A percentile compares a stretch with the other conserved stretches of the same genome.
These are phyloP conservation scores for Ogataea neopini DNA, from an alignment of 805 yeast genomes.

Conservation along the genomic window DNA sequence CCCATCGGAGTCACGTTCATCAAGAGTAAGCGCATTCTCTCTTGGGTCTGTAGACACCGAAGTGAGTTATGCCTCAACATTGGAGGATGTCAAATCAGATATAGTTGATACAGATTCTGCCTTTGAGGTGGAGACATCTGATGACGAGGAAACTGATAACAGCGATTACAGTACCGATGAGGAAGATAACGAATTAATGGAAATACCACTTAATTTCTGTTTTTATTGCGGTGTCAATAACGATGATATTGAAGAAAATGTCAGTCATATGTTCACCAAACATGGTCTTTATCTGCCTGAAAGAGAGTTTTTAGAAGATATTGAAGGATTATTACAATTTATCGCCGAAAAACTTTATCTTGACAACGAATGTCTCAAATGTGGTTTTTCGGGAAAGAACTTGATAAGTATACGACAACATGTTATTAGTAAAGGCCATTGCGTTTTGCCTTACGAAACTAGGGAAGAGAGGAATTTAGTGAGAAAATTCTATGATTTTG, in stretches of 20 bases:
- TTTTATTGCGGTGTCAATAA: conserved; percentile 49
- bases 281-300: conserved; percentile 94
- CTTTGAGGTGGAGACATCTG: conserved; percentile 2
- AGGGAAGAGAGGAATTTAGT: conserved; percentile 70
- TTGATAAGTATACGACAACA: conserved; percentile 88
- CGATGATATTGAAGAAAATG: conserved; percentile 42
- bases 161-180: not conserved
- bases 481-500: conserved; percentile 75
- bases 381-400: conserved; percentile 77
- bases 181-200: conserved; percentile 9
- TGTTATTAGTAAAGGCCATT: conserved; percentile 79
- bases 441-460: conserved; percentile 83
- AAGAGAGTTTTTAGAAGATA: conserved; percentile 61
- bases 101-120: conserved; percentile 18
- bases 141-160: conserved; percentile 19
- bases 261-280: conserved; percentile 70
- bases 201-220: conserved; percentile 44
- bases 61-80: conserved; percentile 23
- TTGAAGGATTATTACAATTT: conserved; percentile 67
- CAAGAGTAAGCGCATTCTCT: conserved; percentile 58
- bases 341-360: conserved; percentile 75
- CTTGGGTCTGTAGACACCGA: conserved; percentile 37
- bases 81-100: conserved; percentile 26
- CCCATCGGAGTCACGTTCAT: conserved; percentile 55
- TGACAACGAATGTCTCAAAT: conserved; percentile 79